Conservation (phyloP, 352 stramenopile species). For the Pythium biforme region DNA sequence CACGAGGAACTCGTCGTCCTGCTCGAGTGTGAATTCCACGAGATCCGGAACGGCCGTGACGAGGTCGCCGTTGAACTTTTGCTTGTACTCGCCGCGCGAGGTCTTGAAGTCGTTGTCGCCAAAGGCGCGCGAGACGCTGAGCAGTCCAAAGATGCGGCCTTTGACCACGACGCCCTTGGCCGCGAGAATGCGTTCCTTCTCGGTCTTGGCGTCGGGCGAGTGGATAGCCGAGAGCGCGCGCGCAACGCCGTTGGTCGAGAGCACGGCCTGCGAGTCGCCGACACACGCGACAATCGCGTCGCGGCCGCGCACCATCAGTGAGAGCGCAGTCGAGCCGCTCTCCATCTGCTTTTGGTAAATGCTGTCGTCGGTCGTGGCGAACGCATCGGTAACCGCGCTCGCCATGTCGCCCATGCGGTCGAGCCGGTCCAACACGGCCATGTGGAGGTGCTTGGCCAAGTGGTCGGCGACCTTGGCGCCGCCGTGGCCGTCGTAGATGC, state of each 20-base stretch:
- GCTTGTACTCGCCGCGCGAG: slow-evolving; percentile 73
- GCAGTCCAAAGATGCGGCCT: slow-evolving; percentile 81
- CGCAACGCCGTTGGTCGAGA: slow-evolving; percentile 58
- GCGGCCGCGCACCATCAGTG: slow-evolving; percentile 53
- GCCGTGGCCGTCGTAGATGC: slow-evolving; percentile 83
- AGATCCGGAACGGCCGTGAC: slow-evolving; percentile 74
- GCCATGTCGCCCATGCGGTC: slow-evolving; percentile 31
- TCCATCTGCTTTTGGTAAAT: slow-evolving; percentile 74
- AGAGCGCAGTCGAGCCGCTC: slow-evolving; percentile 70
- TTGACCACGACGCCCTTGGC: slow-evolving; percentile 84
- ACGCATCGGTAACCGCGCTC: slow-evolving; percentile 41
- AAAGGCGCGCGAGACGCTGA: slow-evolving; percentile 80
- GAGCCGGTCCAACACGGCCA: slow-evolving; percentile 55
- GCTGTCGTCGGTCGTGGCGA: slow-evolving; percentile 57
- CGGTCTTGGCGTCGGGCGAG: slow-evolving; percentile 59
- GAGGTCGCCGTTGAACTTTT: slow-evolving; percentile 78
- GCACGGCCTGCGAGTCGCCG: slow-evolving; percentile 78
- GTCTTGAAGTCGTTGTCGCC: slow-evolving; percentile 89
- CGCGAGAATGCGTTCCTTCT: slow-evolving; percentile 78
- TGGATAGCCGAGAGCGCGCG: slow-evolving; percentile 64
- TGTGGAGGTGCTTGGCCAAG: slow-evolving; percentile 56
- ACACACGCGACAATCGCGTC: slow-evolving; percentile 64
- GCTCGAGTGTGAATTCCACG: slow-evolving; percentile 45
- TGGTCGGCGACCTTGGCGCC: slow-evolving; percentile 69
- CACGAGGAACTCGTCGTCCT: slow-evolving; percentile 79